Percentiles rank a stretch among this genome's conserved stretches.
phyloP scores from a whole-genome alignment of 768 basidiomycete genomes.

The Kockovaella imperatae region DNA sequence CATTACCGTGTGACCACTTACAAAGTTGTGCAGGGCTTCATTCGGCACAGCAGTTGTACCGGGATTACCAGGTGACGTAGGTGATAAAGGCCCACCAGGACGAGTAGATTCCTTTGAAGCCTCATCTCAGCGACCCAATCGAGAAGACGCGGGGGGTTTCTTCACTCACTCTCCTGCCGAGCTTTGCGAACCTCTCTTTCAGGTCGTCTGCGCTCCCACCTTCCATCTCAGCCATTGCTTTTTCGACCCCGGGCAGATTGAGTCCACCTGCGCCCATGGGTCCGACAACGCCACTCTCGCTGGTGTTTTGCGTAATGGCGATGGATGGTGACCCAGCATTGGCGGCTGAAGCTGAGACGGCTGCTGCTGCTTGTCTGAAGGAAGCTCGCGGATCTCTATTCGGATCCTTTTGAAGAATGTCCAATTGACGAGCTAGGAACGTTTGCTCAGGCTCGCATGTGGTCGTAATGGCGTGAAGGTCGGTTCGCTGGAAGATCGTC shows the following conservation, averaged over 20 bases:
- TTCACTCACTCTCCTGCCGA: conserved; percentile 23
- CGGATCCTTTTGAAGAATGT: conserved; percentile 80
- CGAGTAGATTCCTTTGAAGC: no score
- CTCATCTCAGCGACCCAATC: not conserved
- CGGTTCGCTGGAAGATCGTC: no score
- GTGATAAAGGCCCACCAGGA: conserved; percentile 19
- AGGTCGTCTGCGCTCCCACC: conserved; percentile 41
- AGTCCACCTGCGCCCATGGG: conserved; percentile 82
- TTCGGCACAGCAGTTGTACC: conserved; percentile 27
- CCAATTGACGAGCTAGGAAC: conserved; percentile 85
- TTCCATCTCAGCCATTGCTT: conserved; percentile 82
- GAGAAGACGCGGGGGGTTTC: not conserved
- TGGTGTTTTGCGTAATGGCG: not conserved
- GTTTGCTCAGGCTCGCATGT: conserved; percentile 74
- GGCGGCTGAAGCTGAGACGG: not conserved
- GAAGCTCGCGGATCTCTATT: conserved; percentile 81
- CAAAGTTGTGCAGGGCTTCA: conserved; percentile 43
- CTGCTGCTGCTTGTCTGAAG: conserved; percentile 63
- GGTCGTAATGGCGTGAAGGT: conserved; percentile 61
- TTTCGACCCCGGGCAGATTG: conserved; percentile 77
- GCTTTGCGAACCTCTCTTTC: conserved; percentile 36
- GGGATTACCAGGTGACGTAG: conserved; percentile 1
- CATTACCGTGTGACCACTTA: conserved; percentile 10
- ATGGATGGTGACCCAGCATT: not conserved
- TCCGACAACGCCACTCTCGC: conserved; percentile 66